Evolutionary conservation across 2,329 filamentous ascomycete species (phyloP), one percentile per base, ranked within the genome.

Genomic region (Fusarium scirpi): DNA sequence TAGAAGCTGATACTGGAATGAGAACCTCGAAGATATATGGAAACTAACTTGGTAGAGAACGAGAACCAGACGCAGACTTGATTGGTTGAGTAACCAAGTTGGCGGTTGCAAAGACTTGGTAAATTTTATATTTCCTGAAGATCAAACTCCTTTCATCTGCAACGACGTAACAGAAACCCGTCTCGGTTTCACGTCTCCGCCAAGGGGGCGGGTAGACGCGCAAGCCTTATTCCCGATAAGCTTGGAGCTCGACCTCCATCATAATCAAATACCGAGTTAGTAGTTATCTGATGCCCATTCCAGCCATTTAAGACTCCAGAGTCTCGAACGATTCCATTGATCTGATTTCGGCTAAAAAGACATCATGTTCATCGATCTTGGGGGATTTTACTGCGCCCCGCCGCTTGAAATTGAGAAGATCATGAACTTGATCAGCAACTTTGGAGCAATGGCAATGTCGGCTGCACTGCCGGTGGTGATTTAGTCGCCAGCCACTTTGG

Each of bases 371-470:
- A 30, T 53, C 30, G 16, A 49, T 34, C n/a, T 41, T n/a, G 27
- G 22, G 22, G 29, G 16, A 62, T 29, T 34, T 29, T 6, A 22
- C 62, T 61, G 38, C 22, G 55, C 48, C 62, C 46, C 47, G 24
- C 30, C 46, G 58, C 67, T 65, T 69, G 45, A 40, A 20, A 27
- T 49, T 43, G 24, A n/a, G 46, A 56, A 58, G 38, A 70, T 70
- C 68, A 70, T 63, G 67, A 70, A 70, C 30, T 70, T 70, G 58
- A 70, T 71, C 68, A 70, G 68, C 43, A 65, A 71, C 54, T 70
- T 70, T 52, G 34, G 38, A 44, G 20, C 34, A 52, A 57, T 41
- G 44, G 52, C 55, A 71, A 70, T 71, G 34, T 67, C 67, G 59
- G 55, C 59, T 68, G 54, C 38, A 40, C 51, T 65, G 56, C 51